These are phyloP conservation scores for Umbelopsis sp. DNA, from an alignment of 192 early-diverging fungal species.

Conservation along the genomic window DNA sequence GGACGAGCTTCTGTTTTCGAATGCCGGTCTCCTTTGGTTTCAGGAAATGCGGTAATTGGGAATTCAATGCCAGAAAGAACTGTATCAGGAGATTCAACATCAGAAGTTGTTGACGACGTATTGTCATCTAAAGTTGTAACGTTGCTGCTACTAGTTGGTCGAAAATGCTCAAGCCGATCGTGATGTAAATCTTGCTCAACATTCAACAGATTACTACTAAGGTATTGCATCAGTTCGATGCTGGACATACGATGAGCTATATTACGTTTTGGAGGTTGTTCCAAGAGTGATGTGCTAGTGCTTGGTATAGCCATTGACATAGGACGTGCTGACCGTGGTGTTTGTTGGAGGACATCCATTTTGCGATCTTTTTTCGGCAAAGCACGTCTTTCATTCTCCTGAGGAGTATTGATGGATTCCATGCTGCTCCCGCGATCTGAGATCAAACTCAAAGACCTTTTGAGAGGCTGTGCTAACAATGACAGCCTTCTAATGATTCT, in stretches of 20 bases:
- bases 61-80: constrained; percentile 17
- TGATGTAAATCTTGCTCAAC: constrained; percentile 18
- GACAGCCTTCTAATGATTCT: constrained; percentile 14
- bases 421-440: constrained; percentile 3
- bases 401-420: constrained; percentile 4
- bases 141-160: constrained; percentile 6
- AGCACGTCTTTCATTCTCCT: constrained; percentile 9
- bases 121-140: background rate
- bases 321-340: background rate
- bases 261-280: background rate
- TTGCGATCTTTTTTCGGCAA: background rate
- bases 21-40: background rate
- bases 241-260: constrained; percentile 14
- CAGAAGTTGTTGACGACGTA: constrained; percentile 1
- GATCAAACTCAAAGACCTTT: constrained; percentile 12
- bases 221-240: constrained; percentile 11
- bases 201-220: constrained; percentile 6
- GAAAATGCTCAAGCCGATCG: background rate
- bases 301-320: constrained; percentile 4
- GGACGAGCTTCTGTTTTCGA: background rate
- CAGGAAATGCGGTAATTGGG: background rate
- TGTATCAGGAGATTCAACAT: constrained; percentile 12
- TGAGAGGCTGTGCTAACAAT: constrained; percentile 7
- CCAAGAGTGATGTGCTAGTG: background rate
- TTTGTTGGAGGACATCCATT: background rate